phyloP scores from a whole-genome alignment of 2,329 filamentous ascomycete genomes.

The Aspergillus puulaauensis region DNA sequence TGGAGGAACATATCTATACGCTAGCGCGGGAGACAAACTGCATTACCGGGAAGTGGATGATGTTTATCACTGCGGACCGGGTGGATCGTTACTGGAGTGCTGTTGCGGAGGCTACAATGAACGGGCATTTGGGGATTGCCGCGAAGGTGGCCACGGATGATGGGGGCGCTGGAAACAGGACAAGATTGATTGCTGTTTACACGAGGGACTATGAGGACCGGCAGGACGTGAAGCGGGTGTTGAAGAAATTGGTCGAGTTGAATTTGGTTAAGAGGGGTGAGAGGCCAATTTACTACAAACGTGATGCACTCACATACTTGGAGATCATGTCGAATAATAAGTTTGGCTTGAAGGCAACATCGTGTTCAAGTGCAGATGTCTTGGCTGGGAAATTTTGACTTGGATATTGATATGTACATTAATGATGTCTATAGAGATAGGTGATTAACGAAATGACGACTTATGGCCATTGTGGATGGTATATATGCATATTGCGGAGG shows the following conservation, averaged over 20 bases:
- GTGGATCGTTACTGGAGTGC: conserved; percentile 51
- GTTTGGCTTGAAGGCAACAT: conserved; percentile 59
- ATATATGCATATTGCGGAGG: background rate
- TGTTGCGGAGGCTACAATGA: conserved; percentile 66
- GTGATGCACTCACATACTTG: conserved; percentile 68
- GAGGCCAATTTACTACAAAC: conserved; percentile 73
- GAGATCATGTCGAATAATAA: conserved; percentile 61
- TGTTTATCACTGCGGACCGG: conserved; percentile 21
- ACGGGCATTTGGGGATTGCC: conserved; percentile 67
- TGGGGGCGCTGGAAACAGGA: conserved; percentile 29
- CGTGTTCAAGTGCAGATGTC: conserved; percentile 43
- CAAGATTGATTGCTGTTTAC: conserved; percentile 72
- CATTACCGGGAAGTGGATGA: conserved; percentile 61
- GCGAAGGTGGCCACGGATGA: conserved; percentile 66
- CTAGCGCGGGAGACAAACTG: conserved; percentile 61
- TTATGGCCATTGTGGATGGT: background rate
- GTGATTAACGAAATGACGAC: background rate
- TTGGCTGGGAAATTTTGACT: conserved; percentile 27
- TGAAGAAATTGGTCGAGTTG: conserved; percentile 61
- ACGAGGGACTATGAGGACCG: conserved; percentile 71
- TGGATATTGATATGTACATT: conserved; percentile 7
- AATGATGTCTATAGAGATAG: conserved; percentile 3
- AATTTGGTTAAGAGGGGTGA: conserved; percentile 52
- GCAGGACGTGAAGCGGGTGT: conserved; percentile 67
- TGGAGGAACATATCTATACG: conserved; percentile 57